phyloP scores from a whole-genome alignment of 352 stramenopile genomes.

The Globisporangium mamillatum region DNA sequence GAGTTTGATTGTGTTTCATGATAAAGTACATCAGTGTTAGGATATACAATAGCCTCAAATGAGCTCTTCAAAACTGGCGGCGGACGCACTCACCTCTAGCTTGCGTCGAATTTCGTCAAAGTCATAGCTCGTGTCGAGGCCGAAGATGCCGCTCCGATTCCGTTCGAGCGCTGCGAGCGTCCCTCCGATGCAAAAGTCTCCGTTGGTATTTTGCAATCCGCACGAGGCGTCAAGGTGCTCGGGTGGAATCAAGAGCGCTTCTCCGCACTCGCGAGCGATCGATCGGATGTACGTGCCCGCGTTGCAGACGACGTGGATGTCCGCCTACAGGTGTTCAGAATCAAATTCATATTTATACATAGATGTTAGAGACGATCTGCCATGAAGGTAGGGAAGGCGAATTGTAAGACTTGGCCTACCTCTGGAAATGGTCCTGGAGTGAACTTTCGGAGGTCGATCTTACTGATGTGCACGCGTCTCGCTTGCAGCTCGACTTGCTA shows the following conservation, averaged over 20 bases:
- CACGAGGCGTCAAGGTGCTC: constrained; percentile 21
- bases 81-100: constrained; percentile 28
- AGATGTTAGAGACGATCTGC: not conserved
- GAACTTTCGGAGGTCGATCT: constrained; percentile 60
- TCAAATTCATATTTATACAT: not conserved
- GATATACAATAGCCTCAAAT: not conserved
- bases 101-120: constrained; percentile 52
- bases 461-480: constrained; percentile 58
- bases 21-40: constrained; percentile 6
- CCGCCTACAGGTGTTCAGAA: constrained; percentile 16
- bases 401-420: constrained; percentile 21
- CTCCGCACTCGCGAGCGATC: constrained; percentile 81
- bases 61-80: not conserved
- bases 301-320: constrained; percentile 62
- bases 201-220: constrained; percentile 28
- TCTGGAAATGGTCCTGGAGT: constrained; percentile 53
- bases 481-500: constrained; percentile 59
- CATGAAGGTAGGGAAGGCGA: not conserved
- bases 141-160: constrained; percentile 61
- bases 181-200: constrained; percentile 49
- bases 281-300: constrained; percentile 86
- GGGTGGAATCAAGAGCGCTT: constrained; percentile 46
- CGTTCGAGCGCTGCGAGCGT: constrained; percentile 63
- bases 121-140: constrained; percentile 41
- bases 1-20: not conserved